Percentiles rank a stretch among this genome's conserved stretches.
Evolutionary conservation across 2,329 filamentous ascomycete species (phyloP).

Genomic region (Emergomyces orientalis): DNA sequence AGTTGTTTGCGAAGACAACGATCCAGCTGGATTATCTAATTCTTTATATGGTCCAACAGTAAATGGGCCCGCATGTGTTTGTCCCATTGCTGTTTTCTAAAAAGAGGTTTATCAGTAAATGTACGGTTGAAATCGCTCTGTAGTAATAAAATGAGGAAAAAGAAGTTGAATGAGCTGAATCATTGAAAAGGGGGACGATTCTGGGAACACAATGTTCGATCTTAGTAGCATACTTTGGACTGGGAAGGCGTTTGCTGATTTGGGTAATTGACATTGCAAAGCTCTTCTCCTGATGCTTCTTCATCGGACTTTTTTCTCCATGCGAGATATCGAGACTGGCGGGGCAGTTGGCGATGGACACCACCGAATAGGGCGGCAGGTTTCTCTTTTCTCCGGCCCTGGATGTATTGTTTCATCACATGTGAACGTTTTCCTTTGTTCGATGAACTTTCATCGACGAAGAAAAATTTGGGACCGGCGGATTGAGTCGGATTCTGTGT

Average conservation of each 20-base stretch:
- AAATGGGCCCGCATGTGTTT: not conserved
- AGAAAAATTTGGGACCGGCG: conserved; percentile 21
- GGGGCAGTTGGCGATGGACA: not conserved
- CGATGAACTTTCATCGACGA: conserved; percentile 34
- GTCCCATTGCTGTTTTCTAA: not conserved
- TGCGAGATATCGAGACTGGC: conserved; percentile 7
- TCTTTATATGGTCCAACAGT: conserved; percentile 9
- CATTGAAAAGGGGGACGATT: not conserved
- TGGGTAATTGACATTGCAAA: not conserved
- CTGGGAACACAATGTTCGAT: not conserved
- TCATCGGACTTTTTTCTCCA: not conserved
- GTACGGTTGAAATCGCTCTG: not conserved
- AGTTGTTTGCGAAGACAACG: conserved; percentile 21
- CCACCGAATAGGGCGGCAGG: conserved; percentile 16
- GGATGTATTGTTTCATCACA: conserved; percentile 39
- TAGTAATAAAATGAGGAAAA: not conserved
- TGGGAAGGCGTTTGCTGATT: not conserved
- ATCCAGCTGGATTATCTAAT: conserved; percentile 5
- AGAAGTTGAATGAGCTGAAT: not conserved
- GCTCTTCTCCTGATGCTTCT: not conserved
- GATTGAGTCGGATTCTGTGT: not conserved
- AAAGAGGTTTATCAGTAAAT: not conserved
- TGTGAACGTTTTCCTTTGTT: conserved; percentile 37
- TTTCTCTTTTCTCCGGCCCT: conserved; percentile 33
- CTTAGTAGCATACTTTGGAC: not conserved